Percentiles rank a stretch among this genome's conserved stretches.
Evolutionary conservation across 164 flowering plant genomes (phyloP).

Genomic region (Stephania japonica): DNA sequence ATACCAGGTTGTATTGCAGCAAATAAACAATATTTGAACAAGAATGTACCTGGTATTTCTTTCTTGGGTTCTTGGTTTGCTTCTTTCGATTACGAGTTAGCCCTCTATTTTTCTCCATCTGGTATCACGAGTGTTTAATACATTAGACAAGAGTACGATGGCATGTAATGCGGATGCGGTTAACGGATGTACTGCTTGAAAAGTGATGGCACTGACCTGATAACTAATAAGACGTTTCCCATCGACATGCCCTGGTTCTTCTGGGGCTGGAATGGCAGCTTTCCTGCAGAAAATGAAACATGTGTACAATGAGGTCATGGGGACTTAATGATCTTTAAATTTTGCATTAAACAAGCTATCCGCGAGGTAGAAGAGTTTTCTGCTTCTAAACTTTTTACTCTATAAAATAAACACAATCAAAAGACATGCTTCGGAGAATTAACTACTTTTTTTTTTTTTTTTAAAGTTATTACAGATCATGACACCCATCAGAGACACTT

Average conservation of each 20-base stretch:
- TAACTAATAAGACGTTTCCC: slow-evolving; percentile 67
- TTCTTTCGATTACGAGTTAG: slow-evolving; percentile 80
- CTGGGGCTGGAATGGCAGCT: slow-evolving; percentile 28
- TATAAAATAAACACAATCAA: too few species aligned
- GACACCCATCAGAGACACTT: not conserved
- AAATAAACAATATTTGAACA: too few species aligned
- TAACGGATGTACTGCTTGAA: not conserved
- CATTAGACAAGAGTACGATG: not conserved
- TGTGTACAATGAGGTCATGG: not conserved
- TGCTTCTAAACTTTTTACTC: too few species aligned
- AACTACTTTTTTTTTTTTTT: not conserved
- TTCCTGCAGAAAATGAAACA: slow-evolving; percentile 35
- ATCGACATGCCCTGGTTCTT: slow-evolving; percentile 49
- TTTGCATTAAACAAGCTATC: not conserved
- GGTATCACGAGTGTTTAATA: slow-evolving; percentile 9
- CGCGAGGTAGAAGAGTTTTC: not conserved
- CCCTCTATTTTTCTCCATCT: slow-evolving; percentile 95
- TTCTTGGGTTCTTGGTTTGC: slow-evolving; percentile 78
- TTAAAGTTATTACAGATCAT: not conserved
- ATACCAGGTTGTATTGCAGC: not conserved
- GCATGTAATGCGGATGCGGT: not conserved
- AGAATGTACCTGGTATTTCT: slow-evolving; percentile 73
- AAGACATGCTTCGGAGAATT: not conserved
- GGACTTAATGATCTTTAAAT: not conserved
- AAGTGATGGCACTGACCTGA: slow-evolving; percentile 43